Evolutionary conservation across 108 stramenopile species (phyloP), one percentile per base, ranked within the genome.

Genomic region (Cyclotella kingstonii): DNA sequence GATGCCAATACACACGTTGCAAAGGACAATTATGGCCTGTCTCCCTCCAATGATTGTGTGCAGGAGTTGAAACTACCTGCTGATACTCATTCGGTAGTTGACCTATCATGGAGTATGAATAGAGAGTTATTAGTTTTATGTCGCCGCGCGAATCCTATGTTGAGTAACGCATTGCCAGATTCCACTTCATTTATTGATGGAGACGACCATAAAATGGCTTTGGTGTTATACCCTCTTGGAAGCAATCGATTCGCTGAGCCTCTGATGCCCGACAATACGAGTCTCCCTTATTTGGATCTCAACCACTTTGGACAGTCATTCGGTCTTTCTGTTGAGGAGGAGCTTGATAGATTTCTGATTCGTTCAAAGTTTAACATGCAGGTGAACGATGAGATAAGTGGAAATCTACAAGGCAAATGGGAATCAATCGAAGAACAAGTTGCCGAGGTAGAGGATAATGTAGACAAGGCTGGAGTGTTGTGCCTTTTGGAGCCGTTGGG

Each of bases 401-500:
- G 41, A n/a, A 28, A 0, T 3, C 15, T 29, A 12, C 48, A 17
- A 43, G 29, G 14, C 33, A 9, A 34, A 23, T 14, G 10, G 42
- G 2, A 19, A 11, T 7, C 3, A 27, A 31, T 46, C 10, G 52
- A 53, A 15, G 35, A 34, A 19, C 35, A 34, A 7, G 45, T 46
- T 36, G 47, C 63, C 19, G 19, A 65, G 27, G 50, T 49, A 18
- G 54, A 67, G 42, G 65, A 52, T 44, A 31, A 26, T 31, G 56
- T 75, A 7, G 73, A 75, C 35, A 46, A 54, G 23, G 73, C 73
- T 27, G 73, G 73, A 25, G 30, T 75, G 18, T 27, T 61, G 43
- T 52, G 60, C 30, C 53, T 75, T 18, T 23, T 75, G 25, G 66
- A 75, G 27, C 73, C 73, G 19, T 33, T 67, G 23, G 73, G 73